A percentile compares a stretch with the other conserved stretches of the same genome.
Evolutionary conservation across 768 basidiomycete genomes (phyloP).

Genomic region (Tricholoma matsutake): DNA sequence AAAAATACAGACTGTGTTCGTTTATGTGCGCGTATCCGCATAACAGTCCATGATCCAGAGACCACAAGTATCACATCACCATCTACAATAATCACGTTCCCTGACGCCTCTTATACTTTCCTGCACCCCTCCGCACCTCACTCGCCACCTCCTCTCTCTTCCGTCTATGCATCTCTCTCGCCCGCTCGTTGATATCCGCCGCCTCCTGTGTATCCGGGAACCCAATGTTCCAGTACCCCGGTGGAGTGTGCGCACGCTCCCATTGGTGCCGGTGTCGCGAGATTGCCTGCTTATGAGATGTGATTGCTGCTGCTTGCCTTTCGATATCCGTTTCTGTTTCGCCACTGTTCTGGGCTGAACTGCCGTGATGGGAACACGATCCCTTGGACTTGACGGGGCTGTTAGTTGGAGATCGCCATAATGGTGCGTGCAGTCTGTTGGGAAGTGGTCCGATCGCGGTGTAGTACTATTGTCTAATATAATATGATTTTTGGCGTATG

Average conservation of each 20-base stretch:
- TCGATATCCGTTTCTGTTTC: conserved; percentile 2
- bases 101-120: conserved; percentile 34
- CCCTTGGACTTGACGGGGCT: conserved; percentile 25
- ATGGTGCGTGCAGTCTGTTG: conserved; percentile 56
- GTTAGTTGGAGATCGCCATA: conserved; percentile 66
- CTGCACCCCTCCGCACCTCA: conserved; percentile 52
- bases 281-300: conserved; percentile 64
- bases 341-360: not conserved
- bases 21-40: not conserved
- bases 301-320: conserved; percentile 30
- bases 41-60: not conserved
- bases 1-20: not conserved
- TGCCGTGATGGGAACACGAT: conserved; percentile 23
- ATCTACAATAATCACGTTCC: too few relatives aligned
- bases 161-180: conserved; percentile 66
- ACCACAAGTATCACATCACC: not conserved
- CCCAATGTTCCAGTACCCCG: conserved; percentile 87
- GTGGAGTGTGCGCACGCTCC: conserved; percentile 72
- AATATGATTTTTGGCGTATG: not conserved
- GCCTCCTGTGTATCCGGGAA: conserved; percentile 87
- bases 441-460: conserved; percentile 73
- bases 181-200: conserved; percentile 68
- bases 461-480: conserved; percentile 60
- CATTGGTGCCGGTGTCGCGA: conserved; percentile 73
- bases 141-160: conserved; percentile 57